These are phyloP conservation scores for Apocynum venetum DNA, from an alignment of 257 asterid species.

Conservation along the genomic window DNA sequence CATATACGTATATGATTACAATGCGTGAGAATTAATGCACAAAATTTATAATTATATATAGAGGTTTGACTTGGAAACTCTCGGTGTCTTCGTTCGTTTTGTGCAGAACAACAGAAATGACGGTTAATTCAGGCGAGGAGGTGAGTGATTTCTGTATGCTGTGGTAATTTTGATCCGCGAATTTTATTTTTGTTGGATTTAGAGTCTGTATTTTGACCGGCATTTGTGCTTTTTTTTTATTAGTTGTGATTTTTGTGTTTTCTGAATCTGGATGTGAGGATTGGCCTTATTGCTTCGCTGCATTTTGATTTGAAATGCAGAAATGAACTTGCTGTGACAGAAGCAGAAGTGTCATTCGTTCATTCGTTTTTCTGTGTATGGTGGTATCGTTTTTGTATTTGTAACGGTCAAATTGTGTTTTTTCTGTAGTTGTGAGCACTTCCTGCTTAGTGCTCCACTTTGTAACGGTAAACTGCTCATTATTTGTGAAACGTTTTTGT, in stretches of 20 bases:
- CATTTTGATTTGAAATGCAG: background rate
- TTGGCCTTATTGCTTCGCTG: background rate
- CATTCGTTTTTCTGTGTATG: background rate
- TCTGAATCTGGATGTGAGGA: background rate
- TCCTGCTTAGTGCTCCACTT: background rate
- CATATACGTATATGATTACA: background rate
- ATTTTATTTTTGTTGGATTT: background rate
- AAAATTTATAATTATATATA: background rate
- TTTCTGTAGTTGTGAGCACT: background rate
- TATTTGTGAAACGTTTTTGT: background rate
- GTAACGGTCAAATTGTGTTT: constrained; percentile 2
- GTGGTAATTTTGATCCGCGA: background rate
- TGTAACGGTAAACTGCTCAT: background rate
- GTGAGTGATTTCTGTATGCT: constrained; percentile 10
- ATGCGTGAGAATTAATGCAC: constrained; percentile 15
- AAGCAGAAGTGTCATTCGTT: background rate
- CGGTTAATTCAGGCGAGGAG: constrained; percentile 31
- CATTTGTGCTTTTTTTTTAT: background rate
- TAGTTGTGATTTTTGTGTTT: no score
- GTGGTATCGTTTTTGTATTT: background rate
- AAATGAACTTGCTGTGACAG: background rate
- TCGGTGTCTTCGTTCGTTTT: constrained; percentile 5
- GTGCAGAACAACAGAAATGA: constrained; percentile 21
- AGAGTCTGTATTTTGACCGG: background rate
- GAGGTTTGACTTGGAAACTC: constrained; percentile 5